Base-by-base conservation (phyloP, 441 rosid genomes). In the Macaranga tanarius region DNA sequence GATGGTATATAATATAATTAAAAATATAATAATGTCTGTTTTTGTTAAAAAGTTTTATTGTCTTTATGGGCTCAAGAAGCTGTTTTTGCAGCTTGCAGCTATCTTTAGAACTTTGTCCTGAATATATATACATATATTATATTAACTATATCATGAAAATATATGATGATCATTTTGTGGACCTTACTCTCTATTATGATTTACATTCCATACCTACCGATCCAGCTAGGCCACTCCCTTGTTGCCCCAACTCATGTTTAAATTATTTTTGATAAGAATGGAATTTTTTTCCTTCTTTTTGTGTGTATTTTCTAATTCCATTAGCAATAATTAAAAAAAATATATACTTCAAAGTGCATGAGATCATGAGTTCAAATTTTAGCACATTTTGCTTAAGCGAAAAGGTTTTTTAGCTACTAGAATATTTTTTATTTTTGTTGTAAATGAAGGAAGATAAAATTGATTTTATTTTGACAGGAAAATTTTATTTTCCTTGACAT, bases 191-290 rank as follows among this genome's bases (percentile, higher is more conserved):
- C 80, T 73, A 62, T 63, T 75, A 70, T 86, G 83, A 86, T 84
- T 77, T 82, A 75, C 84, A 75, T 70, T 65, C 66, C 86, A 80
- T 68, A 84, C 83, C 89, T 75, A 82, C 86, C 81, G 74, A 68
- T 79, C 82, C 81, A 76, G 89, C 84, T 77, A 77, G 84, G 76
- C 79, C 79, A 71, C 75, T 73, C 76, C 73, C 63, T 78, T 58
- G 70, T 54, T 70, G 73, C 79, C 81, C 79, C 80, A 77, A 76
- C 34, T 71, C 74, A 79, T 80, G 74, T 75, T 73, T 71, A 51
- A 75, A 79, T 83, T 76, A 78, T 77, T 79, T 78, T 72, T 72
- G 79, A 79, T 54, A 76, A 80, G 74, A 69, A 67, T 66, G 61
- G 50, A 50, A 66, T 2, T 31, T 31, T 42, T 42, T 7, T 0